Conservation (phyloP, 345 rosid genomes). For the Camelina sativa region DNA sequence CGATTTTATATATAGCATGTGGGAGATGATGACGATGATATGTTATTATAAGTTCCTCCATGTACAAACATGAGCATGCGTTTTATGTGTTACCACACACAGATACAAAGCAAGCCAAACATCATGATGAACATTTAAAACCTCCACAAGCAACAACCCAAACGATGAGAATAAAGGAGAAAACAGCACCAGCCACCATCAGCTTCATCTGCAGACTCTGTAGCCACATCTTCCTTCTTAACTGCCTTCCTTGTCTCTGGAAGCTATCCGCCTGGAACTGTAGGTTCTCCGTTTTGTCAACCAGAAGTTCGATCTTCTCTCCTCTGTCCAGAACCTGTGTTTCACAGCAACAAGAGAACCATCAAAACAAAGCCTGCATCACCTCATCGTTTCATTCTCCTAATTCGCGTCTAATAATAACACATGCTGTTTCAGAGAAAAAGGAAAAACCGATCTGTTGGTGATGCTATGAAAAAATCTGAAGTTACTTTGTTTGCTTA, state of each 20-base stretch:
- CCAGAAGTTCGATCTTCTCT: conserved; percentile 92
- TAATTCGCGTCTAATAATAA: background rate
- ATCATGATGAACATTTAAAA: conserved; percentile 63
- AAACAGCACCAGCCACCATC: conserved; percentile 71
- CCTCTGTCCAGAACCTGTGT: conserved; percentile 92
- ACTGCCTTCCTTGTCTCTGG: conserved; percentile 95
- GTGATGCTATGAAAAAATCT: background rate
- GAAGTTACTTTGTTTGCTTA: background rate
- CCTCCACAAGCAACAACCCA: conserved; percentile 82
- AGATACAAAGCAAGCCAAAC: conserved; percentile 23
- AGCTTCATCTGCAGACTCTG: conserved; percentile 89
- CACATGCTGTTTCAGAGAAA: background rate
- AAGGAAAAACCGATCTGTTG: background rate
- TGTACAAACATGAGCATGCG: conserved; percentile 39
- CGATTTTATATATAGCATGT: conserved; percentile 1
- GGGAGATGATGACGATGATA: conserved; percentile 27
- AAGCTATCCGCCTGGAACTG: conserved; percentile 98
- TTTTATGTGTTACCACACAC: conserved; percentile 4
- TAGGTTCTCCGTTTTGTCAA: conserved; percentile 86
- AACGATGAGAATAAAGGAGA: conserved; percentile 59
- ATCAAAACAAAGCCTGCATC: background rate
- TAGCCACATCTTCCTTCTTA: conserved; percentile 95
- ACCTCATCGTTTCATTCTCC: background rate
- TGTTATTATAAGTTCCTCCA: conserved; percentile 31
- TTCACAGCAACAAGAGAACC: background rate